Base-by-base conservation (phyloP, 805 yeast species). In the Kodamaea neixiangensis region DNA sequence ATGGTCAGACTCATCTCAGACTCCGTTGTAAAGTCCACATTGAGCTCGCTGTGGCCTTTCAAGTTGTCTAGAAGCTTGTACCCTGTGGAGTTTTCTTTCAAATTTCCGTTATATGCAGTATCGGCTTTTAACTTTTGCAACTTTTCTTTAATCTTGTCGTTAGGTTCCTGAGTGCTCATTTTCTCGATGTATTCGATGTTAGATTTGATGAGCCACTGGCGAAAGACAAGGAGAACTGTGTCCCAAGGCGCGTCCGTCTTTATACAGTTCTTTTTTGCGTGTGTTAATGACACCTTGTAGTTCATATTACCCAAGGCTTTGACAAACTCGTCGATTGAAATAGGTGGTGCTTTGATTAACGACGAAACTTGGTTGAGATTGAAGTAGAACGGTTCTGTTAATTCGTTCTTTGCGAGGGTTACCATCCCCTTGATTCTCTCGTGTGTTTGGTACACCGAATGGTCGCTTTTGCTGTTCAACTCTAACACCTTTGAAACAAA, bases 371-470 rank as follows among this genome's bases (percentile, higher is more conserved):
- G 81, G 53, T 90, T 86, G 33, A 96, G 87, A 51, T 87, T 83
- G 71, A 93, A 85, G 68, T 90, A 94, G 64, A 94, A 91, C 21
- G 92, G 96, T 3, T 58, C 62, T 0, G 56, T 57, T 37, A 93
- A 62, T 67, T 94, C 99, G 56, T 79, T 79, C 37, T 66, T 62
- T 4, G 97, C 98, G 62, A 93, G 73, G 0, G 94, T 88, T 25
- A 91, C 72, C 98, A 94, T 94, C 11, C 98, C 98, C 65, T 84
- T 83, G 41, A 94, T 89, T 64, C 99, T 78, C 52, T 87, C 86
- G 19, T 80, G 75, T 0, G 99, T 94, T 44, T 86, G 87, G 66
- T 89, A 94, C 0, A 79, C 75, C 4, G 75, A 79, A 21, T 76
- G 75, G 49, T 78, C 82, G 18, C 83, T 77, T 7, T 67, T 67